Conservation (phyloP, 345 rosid genomes). For the Linum tenue region DNA sequence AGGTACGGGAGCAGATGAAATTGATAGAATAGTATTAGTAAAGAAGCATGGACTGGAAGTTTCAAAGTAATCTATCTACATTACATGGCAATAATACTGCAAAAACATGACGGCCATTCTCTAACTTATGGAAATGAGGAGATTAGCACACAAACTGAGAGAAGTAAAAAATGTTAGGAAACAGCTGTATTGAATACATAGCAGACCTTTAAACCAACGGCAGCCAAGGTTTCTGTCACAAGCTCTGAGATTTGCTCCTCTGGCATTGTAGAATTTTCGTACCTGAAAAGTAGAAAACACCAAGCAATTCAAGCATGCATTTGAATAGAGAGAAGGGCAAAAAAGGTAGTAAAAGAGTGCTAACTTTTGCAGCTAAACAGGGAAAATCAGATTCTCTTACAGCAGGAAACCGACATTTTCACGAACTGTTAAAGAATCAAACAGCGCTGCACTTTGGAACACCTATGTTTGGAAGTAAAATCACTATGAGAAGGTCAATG, state of each 20-base stretch:
- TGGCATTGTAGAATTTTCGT: conserved; percentile 69
- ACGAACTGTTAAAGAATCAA: conserved; percentile 89
- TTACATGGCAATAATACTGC: too few relatives aligned
- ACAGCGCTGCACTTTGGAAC: conserved; percentile 95
- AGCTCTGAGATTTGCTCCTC: conserved; percentile 73
- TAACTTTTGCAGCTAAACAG: not conserved
- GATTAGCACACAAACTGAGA: not conserved
- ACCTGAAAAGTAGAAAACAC: conserved; percentile 35
- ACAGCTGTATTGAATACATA: not conserved
- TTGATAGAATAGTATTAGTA: too few relatives aligned
- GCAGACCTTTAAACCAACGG: conserved; percentile 86
- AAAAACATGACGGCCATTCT: too few relatives aligned
- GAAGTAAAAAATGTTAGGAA: not conserved
- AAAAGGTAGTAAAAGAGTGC: not conserved
- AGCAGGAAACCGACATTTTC: conserved; percentile 96
- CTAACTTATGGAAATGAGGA: not conserved
- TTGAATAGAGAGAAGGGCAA: not conserved
- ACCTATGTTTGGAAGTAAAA: conserved; percentile 38
- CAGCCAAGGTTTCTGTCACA: conserved; percentile 81
- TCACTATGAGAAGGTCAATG: not conserved
- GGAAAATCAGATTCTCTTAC: conserved; percentile 43
- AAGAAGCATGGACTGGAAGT: too few relatives aligned
- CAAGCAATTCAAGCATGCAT: conserved; percentile 7
- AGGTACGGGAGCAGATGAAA: too few relatives aligned
- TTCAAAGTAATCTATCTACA: too few relatives aligned